Evolutionary conservation across 371 early-diverging fungal genomes (phyloP).

Genomic region (Mucor circinelloides): DNA sequence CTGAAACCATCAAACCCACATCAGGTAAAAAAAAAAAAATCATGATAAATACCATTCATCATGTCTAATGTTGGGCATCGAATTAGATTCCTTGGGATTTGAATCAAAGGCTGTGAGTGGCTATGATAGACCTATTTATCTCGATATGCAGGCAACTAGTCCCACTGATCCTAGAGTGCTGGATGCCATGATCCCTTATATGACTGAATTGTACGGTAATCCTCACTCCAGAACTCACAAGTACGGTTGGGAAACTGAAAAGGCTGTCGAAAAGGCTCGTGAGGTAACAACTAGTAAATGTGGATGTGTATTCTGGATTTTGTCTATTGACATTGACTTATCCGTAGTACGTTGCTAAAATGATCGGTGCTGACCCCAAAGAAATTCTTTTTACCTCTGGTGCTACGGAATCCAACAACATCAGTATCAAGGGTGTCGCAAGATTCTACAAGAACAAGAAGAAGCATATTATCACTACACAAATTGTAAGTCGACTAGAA

Average conservation of each 20-base stretch:
- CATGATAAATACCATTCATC: not conserved
- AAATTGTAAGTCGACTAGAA: conserved; percentile 66
- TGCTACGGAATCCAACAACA: conserved; percentile 99
- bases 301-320: not conserved
- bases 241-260: conserved; percentile 99
- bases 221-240: conserved; percentile 98
- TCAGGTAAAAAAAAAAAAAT: conserved; percentile 11
- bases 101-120: conserved; percentile 41
- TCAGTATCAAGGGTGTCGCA: conserved; percentile 97
- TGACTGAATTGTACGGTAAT: conserved; percentile 96
- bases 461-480: conserved; percentile 98
- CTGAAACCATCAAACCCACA: conserved; percentile 15
- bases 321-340: not conserved
- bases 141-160: conserved; percentile 98
- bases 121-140: conserved; percentile 78
- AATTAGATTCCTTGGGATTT: conserved; percentile 63
- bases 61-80: not conserved
- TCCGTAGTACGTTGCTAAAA: conserved; percentile 81
- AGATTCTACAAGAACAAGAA: conserved; percentile 94
- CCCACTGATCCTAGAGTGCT: conserved; percentile 98
- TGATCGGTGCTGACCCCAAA: conserved; percentile 97
- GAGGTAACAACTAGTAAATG: conserved; percentile 43
- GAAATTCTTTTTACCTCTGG: conserved; percentile 99
- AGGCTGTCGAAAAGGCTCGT: conserved; percentile 93
- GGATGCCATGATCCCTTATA: conserved; percentile 97